Evolutionary conservation across 495 filamentous ascomycete species (phyloP), one percentile per base, ranked within the genome.

Genomic region (Jackrogersella multiformis): DNA sequence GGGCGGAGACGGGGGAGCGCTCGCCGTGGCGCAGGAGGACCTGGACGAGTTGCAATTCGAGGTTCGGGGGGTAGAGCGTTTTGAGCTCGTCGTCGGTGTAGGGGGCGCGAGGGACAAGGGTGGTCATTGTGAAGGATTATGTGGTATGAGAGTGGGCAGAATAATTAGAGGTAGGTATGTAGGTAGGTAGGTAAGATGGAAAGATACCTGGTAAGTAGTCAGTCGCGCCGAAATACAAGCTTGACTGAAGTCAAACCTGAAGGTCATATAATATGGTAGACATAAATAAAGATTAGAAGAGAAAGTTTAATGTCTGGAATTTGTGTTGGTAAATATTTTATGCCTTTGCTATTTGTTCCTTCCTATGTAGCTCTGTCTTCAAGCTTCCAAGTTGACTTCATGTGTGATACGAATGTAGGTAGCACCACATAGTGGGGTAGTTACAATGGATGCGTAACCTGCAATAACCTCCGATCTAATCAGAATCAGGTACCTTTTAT

Each of bases 11-110:
- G 28, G 94, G 95, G 20, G 87, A 92, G 26, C 94, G 87, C 79
- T 97, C 94, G 71, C 93, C 93, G 84, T 97, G 93, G 52, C 94
- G 90, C 64, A 98, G 87, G 61, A 96, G 86, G 63, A 99, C 83
- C 76, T 99, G 95, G 9, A 99, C 95, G 36, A 92, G 82, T 74
- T 94, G 90, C 16, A 99, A 88, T 75, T 96, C 84, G 49, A 99
- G 81, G 13, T 80, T 80, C 38, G 85, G 72, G 0, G 95, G 95
- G 81, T 97, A 99, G 44, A 99, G 89, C 67, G 81, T 79, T 34
- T 80, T 77, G 18, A 99, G 87, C 84, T 99, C 96, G 55, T 91
- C 89, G 54, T 86, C 78, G 39, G 88, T 87, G 79, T 97, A 98
- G 0, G 92, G 88, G 52, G 83, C 80, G 18, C 92, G 88, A 24